Base-by-base conservation (phyloP, 108 stramenopile species). In the Cyclotella baltica region DNA sequence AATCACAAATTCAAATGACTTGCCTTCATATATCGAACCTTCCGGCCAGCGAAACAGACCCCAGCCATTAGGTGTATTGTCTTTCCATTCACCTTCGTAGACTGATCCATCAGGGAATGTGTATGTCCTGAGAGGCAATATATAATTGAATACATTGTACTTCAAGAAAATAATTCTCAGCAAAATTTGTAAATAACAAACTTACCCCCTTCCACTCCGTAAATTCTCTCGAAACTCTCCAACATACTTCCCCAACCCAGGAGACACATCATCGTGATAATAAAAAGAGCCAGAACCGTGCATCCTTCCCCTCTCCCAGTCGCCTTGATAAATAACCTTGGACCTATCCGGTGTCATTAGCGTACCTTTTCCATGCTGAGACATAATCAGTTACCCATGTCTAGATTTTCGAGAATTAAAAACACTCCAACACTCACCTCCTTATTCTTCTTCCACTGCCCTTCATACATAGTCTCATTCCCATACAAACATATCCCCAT, bases 191-290 rank as follows among this genome's bases (percentile, higher is more conserved):
- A 30, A 5, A 2, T 5, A 6, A 28, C 2, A 6, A 28, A 50
- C 65, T 67, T 30, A 67, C 65, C 65, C 65, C 29, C 43, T 67
- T 3, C 96, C 96, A 73, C 94, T 87, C 0, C 93, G 79, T 23
- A 84, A 46, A 78, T 90, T 93, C 64, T 96, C 92, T 46, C 84
- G 83, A 74, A 93, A 96, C 36, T 97, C 93, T 33, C 96, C 96
- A 38, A 72, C 83, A 69, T 97, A 97, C 4, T 88, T 79, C 9
- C 88, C 77, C 16, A n/a, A 9, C 4, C 52, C 74, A 4, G 6
- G 1, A 15, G 22, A 27, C 46, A 40, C 30, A n/a, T 76, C 77
- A 3, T 48, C 34, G 37, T 76, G 76, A 65, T 93, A 97, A 74
- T 91, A 89, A 61, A 95, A 97, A 1, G 84, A 83, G 19, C 96